These are phyloP conservation scores for Conidiobolus incongruus DNA, from an alignment of 371 early-diverging fungal species.

Conservation along the genomic window DNA sequence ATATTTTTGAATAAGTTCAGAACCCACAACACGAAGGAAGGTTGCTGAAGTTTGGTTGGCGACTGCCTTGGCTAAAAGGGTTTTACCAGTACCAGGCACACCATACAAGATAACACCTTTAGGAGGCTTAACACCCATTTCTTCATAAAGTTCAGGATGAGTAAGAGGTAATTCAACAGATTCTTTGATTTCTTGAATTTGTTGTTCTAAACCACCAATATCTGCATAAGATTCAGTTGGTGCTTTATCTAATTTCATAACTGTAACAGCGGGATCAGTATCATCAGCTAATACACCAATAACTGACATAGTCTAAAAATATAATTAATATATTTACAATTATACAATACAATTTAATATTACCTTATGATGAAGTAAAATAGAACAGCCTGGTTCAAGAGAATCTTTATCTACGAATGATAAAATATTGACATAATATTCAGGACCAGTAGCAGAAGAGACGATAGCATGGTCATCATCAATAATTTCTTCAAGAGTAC, in stretches of 20 bases:
- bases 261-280: slow-evolving; percentile 96
- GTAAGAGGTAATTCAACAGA: slow-evolving; percentile 98
- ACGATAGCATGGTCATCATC: slow-evolving; percentile 99
- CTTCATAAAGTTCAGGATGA: slow-evolving; percentile 98
- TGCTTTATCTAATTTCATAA: slow-evolving; percentile 99
- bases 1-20: slow-evolving; percentile 99
- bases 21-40: slow-evolving; percentile 98
- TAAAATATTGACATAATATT: slow-evolving; percentile 96
- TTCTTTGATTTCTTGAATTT: slow-evolving; percentile 99
- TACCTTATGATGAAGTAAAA: slow-evolving; percentile 93
- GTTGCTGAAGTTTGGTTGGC: slow-evolving; percentile 99
- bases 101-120: slow-evolving; percentile 99
- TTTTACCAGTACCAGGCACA: slow-evolving; percentile 98
- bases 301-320: slow-evolving; percentile 51
- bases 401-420: slow-evolving; percentile 98
- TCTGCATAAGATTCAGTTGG: slow-evolving; percentile 99
- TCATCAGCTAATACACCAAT: slow-evolving; percentile 96
- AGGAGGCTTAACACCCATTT: slow-evolving; percentile 99
- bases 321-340: not conserved
- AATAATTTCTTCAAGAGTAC: slow-evolving; percentile 98
- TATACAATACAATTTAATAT: not conserved
- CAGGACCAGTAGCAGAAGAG: slow-evolving; percentile 86
- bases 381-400: slow-evolving; percentile 96
- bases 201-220: slow-evolving; percentile 97
- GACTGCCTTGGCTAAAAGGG: slow-evolving; percentile 98